A percentile compares a stretch with the other conserved stretches of the same genome.
phyloP scores from a whole-genome alignment of 108 stramenopile species.

The Skeletonema menzelii region DNA sequence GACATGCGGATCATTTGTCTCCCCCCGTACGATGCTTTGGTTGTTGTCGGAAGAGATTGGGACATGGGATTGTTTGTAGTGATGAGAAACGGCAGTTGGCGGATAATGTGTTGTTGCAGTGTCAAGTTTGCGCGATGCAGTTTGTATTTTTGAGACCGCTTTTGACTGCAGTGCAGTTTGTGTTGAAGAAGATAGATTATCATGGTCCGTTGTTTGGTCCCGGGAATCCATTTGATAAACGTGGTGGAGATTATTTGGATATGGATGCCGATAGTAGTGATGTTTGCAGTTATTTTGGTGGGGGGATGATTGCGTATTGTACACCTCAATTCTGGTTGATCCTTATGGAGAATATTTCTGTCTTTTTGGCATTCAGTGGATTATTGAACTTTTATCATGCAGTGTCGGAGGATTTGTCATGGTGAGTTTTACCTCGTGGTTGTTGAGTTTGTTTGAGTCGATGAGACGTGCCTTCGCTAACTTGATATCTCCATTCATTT shows the following conservation, averaged over 20 bases:
- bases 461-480: not conserved
- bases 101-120: constrained; percentile 81
- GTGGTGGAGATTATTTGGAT: not conserved
- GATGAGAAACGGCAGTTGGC: constrained; percentile 58
- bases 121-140: constrained; percentile 90
- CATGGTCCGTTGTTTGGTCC: constrained; percentile 61
- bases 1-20: constrained; percentile 44
- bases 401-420: constrained; percentile 82
- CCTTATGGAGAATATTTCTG: constrained; percentile 79
- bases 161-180: constrained; percentile 67
- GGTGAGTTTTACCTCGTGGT: constrained; percentile 43
- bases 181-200: constrained; percentile 67
- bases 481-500: not conserved
- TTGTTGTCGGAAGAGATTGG: constrained; percentile 28
- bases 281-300: constrained; percentile 16
- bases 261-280: not conserved
- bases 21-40: constrained; percentile 46
- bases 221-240: constrained; percentile 10
- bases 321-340: constrained; percentile 79
- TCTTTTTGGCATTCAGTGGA: constrained; percentile 88
- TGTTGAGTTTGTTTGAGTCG: not conserved
- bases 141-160: constrained; percentile 87
- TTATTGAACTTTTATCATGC: constrained; percentile 93
- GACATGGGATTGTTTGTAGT: constrained; percentile 17
- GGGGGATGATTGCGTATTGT: constrained; percentile 63